Conservation (phyloP, 208 protist species). For the Acanthamoeba quina region DNA sequence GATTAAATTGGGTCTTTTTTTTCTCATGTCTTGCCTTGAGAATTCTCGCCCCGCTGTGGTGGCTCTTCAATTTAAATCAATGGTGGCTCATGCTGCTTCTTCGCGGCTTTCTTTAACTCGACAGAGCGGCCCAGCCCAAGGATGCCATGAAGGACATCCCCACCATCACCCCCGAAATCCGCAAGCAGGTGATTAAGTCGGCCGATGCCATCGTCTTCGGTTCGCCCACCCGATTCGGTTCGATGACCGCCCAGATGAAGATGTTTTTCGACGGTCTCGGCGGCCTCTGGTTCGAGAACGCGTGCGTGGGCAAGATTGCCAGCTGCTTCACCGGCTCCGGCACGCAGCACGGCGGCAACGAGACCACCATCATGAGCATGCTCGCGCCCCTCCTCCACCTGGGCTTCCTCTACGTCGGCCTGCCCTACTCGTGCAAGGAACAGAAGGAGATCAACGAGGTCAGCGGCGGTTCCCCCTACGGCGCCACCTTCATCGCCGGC, state of each 20-base stretch:
- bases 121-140: conserved; percentile 50
- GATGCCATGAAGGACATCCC: conserved; percentile 71
- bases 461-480: conserved; percentile 82
- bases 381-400: conserved; percentile 81
- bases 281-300: conserved; percentile 78
- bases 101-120: neutral
- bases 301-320: conserved; percentile 83
- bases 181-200: conserved; percentile 73
- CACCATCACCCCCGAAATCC: conserved; percentile 61
- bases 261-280: conserved; percentile 81
- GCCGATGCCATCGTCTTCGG: conserved; percentile 84
- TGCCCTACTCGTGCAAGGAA: conserved; percentile 76
- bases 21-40: neutral
- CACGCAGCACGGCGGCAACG: conserved; percentile 84
- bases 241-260: conserved; percentile 81
- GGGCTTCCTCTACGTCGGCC: conserved; percentile 81
- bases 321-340: conserved; percentile 79
- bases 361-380: conserved; percentile 81
- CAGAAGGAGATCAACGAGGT: conserved; percentile 77
- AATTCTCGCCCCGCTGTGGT: too few species aligned
- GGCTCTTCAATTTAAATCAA: neutral
- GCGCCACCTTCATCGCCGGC: conserved; percentile 83
- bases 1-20: neutral
- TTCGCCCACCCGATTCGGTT: conserved; percentile 84
- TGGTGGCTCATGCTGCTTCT: neutral